Percentiles rank a stretch among this genome's conserved stretches.
Evolutionary conservation across 345 rosid species (phyloP).

Genomic region (Mercurialis annua): DNA sequence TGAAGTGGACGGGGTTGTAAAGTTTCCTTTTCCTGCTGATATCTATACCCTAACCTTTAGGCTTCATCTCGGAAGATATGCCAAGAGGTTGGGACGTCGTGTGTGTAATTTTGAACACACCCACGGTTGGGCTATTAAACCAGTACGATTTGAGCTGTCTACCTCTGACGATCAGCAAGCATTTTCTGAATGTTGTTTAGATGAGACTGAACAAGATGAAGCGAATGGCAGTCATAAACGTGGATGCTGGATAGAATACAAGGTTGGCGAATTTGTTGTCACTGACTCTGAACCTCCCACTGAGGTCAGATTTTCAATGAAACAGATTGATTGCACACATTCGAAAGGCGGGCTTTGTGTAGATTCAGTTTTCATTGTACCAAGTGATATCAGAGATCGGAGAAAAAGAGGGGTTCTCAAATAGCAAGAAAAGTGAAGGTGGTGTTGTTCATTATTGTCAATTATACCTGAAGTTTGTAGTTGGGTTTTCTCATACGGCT

Average conservation of each 20-base stretch:
- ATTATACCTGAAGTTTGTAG: conserved; percentile 23
- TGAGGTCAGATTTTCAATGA: conserved; percentile 80
- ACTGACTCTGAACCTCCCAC: conserved; percentile 51
- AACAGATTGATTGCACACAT: conserved; percentile 94
- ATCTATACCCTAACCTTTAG: conserved; percentile 69
- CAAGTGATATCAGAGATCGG: conserved; percentile 54
- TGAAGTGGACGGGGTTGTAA: conserved; percentile 80
- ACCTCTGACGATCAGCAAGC: conserved; percentile 27
- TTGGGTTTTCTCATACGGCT: conserved; percentile 31
- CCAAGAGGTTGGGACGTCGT: conserved; percentile 62
- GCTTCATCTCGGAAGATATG: conserved; percentile 79
- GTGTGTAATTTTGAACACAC: conserved; percentile 29
- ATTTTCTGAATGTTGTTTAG: conserved; percentile 19
- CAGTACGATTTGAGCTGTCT: conserved; percentile 27
- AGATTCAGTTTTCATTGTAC: conserved; percentile 80
- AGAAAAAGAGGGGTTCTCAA: conserved; percentile 45
- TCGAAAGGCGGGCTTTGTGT: conserved; percentile 94
- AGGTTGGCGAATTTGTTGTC: conserved; percentile 75
- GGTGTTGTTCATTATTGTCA: conserved; percentile 15
- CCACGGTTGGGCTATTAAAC: conserved; percentile 85
- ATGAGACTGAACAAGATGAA: conserved; percentile 40
- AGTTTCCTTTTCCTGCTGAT: conserved; percentile 81
- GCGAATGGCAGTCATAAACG: conserved; percentile 62
- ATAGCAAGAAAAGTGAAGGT: conserved; percentile 23
- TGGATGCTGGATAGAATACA: conserved; percentile 84